Conservation (phyloP, 2,329 filamentous ascomycete genomes). For the Phialophora expanda region DNA sequence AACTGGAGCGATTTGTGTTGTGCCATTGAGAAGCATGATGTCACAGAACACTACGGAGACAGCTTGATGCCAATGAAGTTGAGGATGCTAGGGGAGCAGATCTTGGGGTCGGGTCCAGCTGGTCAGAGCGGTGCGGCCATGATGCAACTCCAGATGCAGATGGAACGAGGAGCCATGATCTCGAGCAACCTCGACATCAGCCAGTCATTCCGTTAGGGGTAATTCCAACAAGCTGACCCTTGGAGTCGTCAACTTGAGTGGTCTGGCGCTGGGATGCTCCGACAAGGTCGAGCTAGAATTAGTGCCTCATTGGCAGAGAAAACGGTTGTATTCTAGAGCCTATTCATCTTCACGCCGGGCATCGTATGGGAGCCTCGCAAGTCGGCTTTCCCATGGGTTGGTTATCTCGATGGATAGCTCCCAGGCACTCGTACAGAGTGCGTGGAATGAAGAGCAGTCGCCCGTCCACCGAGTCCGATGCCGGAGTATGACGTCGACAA, state of each 20-base stretch:
- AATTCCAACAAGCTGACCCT: background rate
- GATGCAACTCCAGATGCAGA: background rate
- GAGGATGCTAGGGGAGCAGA: slow-evolving; percentile 54
- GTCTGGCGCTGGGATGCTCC: background rate
- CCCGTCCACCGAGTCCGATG: background rate
- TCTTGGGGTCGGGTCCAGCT: slow-evolving; percentile 11
- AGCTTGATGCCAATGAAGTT: slow-evolving; percentile 57
- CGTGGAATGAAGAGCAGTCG: background rate
- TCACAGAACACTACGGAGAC: slow-evolving; percentile 54
- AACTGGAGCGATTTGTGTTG: slow-evolving; percentile 8
- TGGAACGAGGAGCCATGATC: background rate
- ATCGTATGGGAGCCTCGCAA: background rate
- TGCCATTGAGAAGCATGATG: slow-evolving; percentile 25
- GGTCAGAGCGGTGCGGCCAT: slow-evolving; percentile 6
- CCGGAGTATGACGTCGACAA: slow-evolving; percentile 17
- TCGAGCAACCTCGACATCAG: background rate
- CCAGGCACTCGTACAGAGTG: too few species aligned
- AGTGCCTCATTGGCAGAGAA: background rate
- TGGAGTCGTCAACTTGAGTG: background rate
- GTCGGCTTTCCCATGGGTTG: background rate
- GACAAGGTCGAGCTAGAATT: background rate
- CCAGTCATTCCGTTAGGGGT: background rate
- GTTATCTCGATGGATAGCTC: background rate
- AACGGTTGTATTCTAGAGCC: background rate
- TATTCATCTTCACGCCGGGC: background rate